These are phyloP conservation scores for Tieghemostelium lacteum DNA, from an alignment of 78 protist genomes.

Conservation along the genomic window DNA sequence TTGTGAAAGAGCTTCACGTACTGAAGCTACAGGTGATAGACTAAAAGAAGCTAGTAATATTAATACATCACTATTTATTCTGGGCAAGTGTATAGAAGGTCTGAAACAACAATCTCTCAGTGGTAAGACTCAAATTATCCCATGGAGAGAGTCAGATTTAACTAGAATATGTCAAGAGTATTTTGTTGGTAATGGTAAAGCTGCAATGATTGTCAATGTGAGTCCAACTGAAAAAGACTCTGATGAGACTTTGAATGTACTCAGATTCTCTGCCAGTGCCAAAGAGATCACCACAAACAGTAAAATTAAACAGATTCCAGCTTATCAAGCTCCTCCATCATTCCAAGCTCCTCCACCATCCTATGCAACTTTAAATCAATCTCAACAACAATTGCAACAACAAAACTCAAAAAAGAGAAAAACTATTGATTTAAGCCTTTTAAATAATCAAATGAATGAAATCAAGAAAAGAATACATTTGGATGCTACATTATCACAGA, in stretches of 20 bases:
- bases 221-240: slow-evolving; percentile 51
- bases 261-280: slow-evolving; percentile 84
- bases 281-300: slow-evolving; percentile 74
- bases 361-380: not conserved
- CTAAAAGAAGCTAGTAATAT: slow-evolving; percentile 84
- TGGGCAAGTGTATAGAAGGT: slow-evolving; percentile 81
- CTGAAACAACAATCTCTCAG: slow-evolving; percentile 76
- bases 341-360: not conserved
- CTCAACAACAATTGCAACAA: not conserved
- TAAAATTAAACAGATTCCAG: slow-evolving; percentile 17
- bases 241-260: slow-evolving; percentile 82
- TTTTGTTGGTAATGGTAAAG: slow-evolving; percentile 74
- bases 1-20: slow-evolving; percentile 75
- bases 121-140: slow-evolving; percentile 46
- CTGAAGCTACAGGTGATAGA: slow-evolving; percentile 68
- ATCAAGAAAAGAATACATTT: slow-evolving; percentile 15
- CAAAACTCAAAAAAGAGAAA: not conserved
- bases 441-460: slow-evolving; percentile 9
- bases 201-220: slow-evolving; percentile 85
- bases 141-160: slow-evolving; percentile 90
- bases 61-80: slow-evolving; percentile 81
- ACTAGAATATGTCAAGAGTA: slow-evolving; percentile 88
- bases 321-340: not conserved
- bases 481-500: not conserved
- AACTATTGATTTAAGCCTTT: not conserved